Evolutionary conservation across 2,329 filamentous ascomycete genomes (phyloP).

Genomic region (Trichoderma koningii): DNA sequence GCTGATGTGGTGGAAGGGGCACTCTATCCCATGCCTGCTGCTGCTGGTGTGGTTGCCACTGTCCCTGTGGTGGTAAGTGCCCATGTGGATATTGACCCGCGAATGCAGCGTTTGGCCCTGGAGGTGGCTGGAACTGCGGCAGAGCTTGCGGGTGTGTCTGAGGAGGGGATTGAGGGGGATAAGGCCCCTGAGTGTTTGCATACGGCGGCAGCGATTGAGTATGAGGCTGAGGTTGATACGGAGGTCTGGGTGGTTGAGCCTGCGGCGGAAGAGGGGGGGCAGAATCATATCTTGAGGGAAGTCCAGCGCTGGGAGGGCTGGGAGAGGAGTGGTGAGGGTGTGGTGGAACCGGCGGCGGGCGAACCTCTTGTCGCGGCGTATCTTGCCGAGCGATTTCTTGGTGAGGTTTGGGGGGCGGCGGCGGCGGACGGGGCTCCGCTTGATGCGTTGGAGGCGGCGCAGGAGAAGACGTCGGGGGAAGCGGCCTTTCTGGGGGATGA

Average conservation of each 20-base stretch:
- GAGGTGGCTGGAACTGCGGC: conserved; percentile 1
- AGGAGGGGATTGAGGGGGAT: neutral
- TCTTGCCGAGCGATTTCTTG: conserved; percentile 29
- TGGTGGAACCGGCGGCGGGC: conserved; percentile 34
- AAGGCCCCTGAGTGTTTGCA: neutral
- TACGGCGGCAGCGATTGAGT: conserved; percentile 18
- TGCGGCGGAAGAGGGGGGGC: conserved; percentile 50
- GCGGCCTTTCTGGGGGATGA: conserved; percentile 63
- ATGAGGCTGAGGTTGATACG: conserved; percentile 1
- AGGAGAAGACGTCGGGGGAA: conserved; percentile 41
- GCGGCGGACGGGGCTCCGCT: conserved; percentile 47
- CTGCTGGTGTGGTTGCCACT: conserved; percentile 33
- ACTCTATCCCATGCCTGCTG: conserved; percentile 33
- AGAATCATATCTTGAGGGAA: conserved; percentile 50
- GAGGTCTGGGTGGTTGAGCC: neutral
- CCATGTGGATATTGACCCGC: conserved; percentile 32
- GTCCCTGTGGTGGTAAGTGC: conserved; percentile 25
- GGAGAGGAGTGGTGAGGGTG: conserved; percentile 34
- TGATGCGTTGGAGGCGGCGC: conserved; percentile 41
- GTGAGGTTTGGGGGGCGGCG: conserved; percentile 51
- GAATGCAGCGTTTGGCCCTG: neutral
- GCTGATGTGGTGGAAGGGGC: conserved; percentile 26
- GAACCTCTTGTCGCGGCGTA: neutral
- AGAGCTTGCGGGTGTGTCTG: conserved; percentile 5
- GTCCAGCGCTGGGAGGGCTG: conserved; percentile 29